phyloP scores from a whole-genome alignment of 176 grass and related monocot species.

The Miscanthus lutarioriparius region DNA sequence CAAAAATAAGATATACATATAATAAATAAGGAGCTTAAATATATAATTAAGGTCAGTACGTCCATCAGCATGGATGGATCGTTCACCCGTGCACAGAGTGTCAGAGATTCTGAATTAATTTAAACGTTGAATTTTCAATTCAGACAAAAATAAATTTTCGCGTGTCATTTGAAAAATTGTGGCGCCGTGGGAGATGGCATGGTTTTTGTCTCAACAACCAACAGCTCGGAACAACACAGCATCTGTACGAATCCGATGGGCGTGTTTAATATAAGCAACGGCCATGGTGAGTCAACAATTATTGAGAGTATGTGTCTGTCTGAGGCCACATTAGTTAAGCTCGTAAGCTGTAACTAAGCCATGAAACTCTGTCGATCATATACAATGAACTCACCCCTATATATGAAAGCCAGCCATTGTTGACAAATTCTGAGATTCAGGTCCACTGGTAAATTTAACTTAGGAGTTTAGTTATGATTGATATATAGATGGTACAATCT shows the following conservation, averaged over 20 bases:
- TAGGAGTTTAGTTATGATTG: no score
- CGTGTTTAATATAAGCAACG: background rate
- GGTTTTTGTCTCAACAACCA: constrained; percentile 30
- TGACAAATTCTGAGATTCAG: no score
- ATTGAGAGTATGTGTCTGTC: background rate
- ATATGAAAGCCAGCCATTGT: no score
- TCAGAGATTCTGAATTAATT: constrained; percentile 18
- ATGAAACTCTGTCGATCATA: background rate
- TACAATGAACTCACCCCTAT: background rate
- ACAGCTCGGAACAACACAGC: constrained; percentile 43
- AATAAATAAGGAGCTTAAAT: background rate
- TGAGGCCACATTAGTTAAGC: background rate
- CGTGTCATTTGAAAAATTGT: constrained; percentile 27
- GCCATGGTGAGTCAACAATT: background rate
- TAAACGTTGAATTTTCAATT: background rate
- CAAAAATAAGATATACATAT: background rate
- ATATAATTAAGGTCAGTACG: background rate
- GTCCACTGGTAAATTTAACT: no score
- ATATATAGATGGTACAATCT: no score
- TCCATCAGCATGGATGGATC: background rate
- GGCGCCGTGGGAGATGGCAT: background rate
- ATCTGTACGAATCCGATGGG: background rate
- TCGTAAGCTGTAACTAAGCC: background rate
- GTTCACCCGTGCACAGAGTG: constrained; percentile 37
- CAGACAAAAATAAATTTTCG: background rate